These are phyloP conservation scores for Pythium vanterpoolii DNA, from an alignment of 352 stramenopile genomes.

Conservation along the genomic window DNA sequence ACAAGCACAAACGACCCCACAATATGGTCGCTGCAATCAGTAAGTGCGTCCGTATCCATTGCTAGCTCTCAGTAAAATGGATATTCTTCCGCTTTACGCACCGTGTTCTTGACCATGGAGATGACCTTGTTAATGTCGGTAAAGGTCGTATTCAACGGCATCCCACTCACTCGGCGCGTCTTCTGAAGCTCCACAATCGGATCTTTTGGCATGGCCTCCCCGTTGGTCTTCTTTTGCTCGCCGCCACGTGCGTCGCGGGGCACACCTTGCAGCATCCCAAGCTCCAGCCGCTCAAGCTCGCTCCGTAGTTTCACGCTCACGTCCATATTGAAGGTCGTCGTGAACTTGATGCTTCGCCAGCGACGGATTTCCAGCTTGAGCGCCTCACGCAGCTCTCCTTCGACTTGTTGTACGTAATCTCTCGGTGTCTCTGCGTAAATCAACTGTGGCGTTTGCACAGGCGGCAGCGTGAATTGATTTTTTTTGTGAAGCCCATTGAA, in stretches of 20 bases:
- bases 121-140: constrained; percentile 82
- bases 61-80: constrained; percentile 6
- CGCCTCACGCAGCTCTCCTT: constrained; percentile 72
- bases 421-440: constrained; percentile 53
- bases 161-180: constrained; percentile 63
- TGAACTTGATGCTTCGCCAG: constrained; percentile 81
- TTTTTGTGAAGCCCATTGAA: constrained; percentile 37
- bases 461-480: constrained; percentile 29
- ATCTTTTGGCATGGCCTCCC: neutral
- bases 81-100: constrained; percentile 21
- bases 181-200: constrained; percentile 18
- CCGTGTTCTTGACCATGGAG: constrained; percentile 80
- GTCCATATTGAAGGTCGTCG: constrained; percentile 88
- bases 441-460: constrained; percentile 56
- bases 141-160: constrained; percentile 87
- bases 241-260: neutral
- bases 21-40: constrained; percentile 1
- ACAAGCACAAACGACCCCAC: constrained; percentile 1
- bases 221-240: constrained; percentile 11
- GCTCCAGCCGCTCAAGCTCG: constrained; percentile 74
- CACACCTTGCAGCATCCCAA: constrained; percentile 8
- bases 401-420: constrained; percentile 62
- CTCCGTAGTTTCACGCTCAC: constrained; percentile 70
- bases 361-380: constrained; percentile 86
- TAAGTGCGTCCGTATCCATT: constrained; percentile 10